A percentile compares a stretch with the other conserved stretches of the same genome.
These are phyloP conservation scores for Aspergillus bertholletiae DNA, from an alignment of 495 filamentous ascomycete genomes.

Conservation along the genomic window DNA sequence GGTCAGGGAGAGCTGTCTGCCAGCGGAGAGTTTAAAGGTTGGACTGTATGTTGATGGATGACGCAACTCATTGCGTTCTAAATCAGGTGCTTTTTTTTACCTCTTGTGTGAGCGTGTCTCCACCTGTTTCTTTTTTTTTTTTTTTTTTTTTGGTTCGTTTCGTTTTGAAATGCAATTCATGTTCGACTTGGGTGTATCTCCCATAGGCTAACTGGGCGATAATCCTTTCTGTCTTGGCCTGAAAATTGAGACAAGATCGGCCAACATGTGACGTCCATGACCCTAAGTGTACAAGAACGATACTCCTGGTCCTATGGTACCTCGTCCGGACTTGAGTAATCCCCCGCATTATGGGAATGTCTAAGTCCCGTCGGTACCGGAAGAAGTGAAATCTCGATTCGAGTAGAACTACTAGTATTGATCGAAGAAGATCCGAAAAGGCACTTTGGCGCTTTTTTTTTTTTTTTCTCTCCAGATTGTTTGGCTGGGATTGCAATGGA, in stretches of 20 bases:
- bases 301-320: too few relatives aligned
- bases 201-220: not conserved
- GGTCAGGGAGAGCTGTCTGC: too few relatives aligned
- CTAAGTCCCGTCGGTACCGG: too few relatives aligned
- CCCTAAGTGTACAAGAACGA: too few relatives aligned
- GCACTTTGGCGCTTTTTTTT: too few relatives aligned
- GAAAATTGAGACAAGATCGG: not conserved
- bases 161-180: not conserved
- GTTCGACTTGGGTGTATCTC: not conserved
- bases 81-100: slow-evolving; percentile 3
- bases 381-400: too few relatives aligned
- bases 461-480: too few relatives aligned
- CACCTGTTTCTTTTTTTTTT: not conserved
- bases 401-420: too few relatives aligned
- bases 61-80: not conserved
- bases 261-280: not conserved
- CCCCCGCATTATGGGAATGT: not conserved
- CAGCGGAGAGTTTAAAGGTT: not conserved
- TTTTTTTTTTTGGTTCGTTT: not conserved
- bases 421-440: too few relatives aligned
- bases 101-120: too few relatives aligned
- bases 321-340: too few relatives aligned
- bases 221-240: not conserved
- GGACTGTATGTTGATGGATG: not conserved
- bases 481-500: too few relatives aligned